A percentile compares a stretch with the other conserved stretches of the same genome.
Evolutionary conservation across 495 filamentous ascomycete species (phyloP).

Genomic region (Aspergillus steynii): DNA sequence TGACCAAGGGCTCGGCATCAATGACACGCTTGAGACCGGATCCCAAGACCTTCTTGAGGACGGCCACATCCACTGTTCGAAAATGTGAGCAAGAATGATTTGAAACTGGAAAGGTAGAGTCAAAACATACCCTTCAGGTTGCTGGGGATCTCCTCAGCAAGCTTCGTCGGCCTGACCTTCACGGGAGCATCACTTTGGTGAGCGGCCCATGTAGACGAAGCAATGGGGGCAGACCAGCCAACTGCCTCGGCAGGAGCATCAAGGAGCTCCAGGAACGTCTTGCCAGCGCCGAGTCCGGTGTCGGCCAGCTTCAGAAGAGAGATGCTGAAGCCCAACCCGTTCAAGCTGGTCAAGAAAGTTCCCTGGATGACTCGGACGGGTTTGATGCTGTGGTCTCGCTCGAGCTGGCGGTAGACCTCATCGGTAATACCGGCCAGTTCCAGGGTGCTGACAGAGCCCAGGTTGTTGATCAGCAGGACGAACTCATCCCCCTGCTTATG

Average conservation of each 20-base stretch:
- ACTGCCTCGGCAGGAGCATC: conserved; percentile 82
- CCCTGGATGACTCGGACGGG: conserved; percentile 64
- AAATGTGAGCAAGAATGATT: conserved; percentile 16
- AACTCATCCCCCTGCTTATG: conserved; percentile 61
- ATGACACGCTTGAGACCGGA: conserved; percentile 72
- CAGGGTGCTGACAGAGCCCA: conserved; percentile 86
- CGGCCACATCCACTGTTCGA: conserved; percentile 57
- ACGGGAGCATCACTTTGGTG: conserved; percentile 41
- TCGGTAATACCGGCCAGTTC: conserved; percentile 86
- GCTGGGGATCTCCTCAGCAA: conserved; percentile 57
- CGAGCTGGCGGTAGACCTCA: conserved; percentile 83
- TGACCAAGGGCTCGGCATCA: conserved; percentile 77
- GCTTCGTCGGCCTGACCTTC: conserved; percentile 56
- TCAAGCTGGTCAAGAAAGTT: conserved; percentile 79
- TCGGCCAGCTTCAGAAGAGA: conserved; percentile 78
- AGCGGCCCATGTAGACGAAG: conserved; percentile 50
- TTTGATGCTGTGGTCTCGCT: conserved; percentile 64
- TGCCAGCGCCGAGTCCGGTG: conserved; percentile 72
- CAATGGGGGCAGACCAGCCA: conserved; percentile 79
- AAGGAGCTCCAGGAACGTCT: conserved; percentile 81
- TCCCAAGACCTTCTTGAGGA: conserved; percentile 60
- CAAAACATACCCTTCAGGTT: conserved; percentile 61
- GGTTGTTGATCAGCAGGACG: conserved; percentile 87
- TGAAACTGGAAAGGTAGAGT: not conserved
- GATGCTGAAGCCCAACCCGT: conserved; percentile 90